Evolutionary conservation across 176 grass and related monocot genomes (phyloP).

Genomic region (Aegilops speltoides): DNA sequence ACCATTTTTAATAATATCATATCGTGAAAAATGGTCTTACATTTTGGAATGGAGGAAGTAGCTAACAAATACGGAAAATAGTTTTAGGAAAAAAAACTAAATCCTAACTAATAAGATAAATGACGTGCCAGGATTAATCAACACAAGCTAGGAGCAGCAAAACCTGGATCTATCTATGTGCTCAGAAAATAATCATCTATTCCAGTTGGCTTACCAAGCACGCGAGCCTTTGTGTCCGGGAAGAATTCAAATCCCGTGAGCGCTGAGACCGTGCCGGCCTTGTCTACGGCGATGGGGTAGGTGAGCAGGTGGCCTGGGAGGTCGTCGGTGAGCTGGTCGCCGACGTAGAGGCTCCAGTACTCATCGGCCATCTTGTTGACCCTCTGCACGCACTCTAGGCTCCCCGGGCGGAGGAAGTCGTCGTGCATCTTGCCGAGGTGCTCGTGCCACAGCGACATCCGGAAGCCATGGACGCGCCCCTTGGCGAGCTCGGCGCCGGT

Average conservation of each 20-base stretch:
- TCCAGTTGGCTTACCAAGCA: constrained; percentile 47
- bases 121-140: too few relatives aligned
- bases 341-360: constrained; percentile 58
- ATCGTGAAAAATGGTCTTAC: too few relatives aligned
- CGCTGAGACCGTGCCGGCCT: constrained; percentile 21
- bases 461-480: constrained; percentile 76
- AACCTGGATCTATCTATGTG: constrained; percentile 38
- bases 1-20: too few relatives aligned
- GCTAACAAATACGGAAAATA: too few relatives aligned
- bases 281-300: constrained; percentile 46
- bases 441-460: constrained; percentile 69
- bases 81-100: too few relatives aligned
- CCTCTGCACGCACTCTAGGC: constrained; percentile 53
- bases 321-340: constrained; percentile 41
- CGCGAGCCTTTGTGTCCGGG: constrained; percentile 48
- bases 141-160: too few relatives aligned
- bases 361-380: constrained; percentile 54
- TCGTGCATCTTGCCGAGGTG: constrained; percentile 54
- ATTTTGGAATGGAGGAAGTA: too few relatives aligned
- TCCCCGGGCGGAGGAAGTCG: constrained; percentile 40
- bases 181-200: constrained; percentile 57
- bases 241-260: constrained; percentile 53
- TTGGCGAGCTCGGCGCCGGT: constrained; percentile 40
- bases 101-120: too few relatives aligned
- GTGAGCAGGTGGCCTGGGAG: constrained; percentile 56